Evolutionary conservation across 2,329 filamentous ascomycete species (phyloP).

Genomic region (Beauveria medogensis): DNA sequence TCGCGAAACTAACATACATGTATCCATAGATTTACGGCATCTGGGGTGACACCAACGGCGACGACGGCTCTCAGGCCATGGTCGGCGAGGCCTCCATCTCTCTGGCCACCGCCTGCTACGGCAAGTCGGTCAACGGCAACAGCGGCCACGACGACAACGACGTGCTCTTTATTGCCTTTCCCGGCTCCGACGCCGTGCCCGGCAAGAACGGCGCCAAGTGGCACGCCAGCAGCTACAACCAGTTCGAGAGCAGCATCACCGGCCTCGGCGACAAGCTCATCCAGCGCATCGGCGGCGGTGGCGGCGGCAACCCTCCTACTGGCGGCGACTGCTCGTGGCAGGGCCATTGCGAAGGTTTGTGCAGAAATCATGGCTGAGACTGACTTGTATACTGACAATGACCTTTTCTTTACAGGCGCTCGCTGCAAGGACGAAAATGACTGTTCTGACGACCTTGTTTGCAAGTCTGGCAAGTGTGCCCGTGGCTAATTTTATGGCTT

Average conservation of each 20-base stretch:
- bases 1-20: slow-evolving; percentile 21
- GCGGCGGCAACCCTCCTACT: slow-evolving; percentile 7
- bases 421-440: slow-evolving; percentile 17
- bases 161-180: slow-evolving; percentile 55
- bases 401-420: slow-evolving; percentile 14
- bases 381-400: not conserved
- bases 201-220: slow-evolving; percentile 46
- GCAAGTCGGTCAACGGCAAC: slow-evolving; percentile 42
- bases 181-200: slow-evolving; percentile 47
- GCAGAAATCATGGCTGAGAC: not conserved
- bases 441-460: slow-evolving; percentile 19
- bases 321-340: slow-evolving; percentile 15
- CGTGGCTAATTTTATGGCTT: not conserved
- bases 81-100: slow-evolving; percentile 51
- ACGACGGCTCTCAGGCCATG: slow-evolving; percentile 35
- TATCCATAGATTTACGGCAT: slow-evolving; percentile 35
- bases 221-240: slow-evolving; percentile 37
- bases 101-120: slow-evolving; percentile 50
- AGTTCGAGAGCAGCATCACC: slow-evolving; percentile 47
- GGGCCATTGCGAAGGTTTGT: slow-evolving; percentile 15
- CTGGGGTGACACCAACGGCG: slow-evolving; percentile 56
- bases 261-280: slow-evolving; percentile 44
- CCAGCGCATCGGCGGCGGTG: slow-evolving; percentile 18
- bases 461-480: slow-evolving; percentile 17
- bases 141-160: slow-evolving; percentile 48